Evolutionary conservation across 139 green algal species (phyloP).

Genomic region (Chloropicon primus): DNA sequence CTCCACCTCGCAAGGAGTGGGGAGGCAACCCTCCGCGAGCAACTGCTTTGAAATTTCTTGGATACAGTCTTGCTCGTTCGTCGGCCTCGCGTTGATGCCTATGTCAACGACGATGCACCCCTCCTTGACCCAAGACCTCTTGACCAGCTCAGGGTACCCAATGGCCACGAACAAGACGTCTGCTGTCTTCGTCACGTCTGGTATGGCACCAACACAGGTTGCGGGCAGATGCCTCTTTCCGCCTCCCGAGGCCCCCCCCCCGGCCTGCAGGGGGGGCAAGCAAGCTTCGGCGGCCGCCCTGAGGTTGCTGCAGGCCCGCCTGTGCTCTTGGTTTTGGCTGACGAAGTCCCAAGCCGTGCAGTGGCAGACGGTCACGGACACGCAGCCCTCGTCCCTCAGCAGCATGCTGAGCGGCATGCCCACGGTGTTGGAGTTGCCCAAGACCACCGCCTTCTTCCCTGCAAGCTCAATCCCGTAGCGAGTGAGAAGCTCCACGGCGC

Average conservation of each 20-base stretch:
- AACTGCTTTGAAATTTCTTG: neutral
- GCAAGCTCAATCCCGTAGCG: neutral
- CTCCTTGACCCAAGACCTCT: slow-evolving; percentile 43
- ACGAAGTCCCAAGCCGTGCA: neutral
- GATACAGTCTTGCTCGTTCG: neutral
- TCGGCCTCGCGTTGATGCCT: slow-evolving; percentile 40
- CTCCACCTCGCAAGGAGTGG: neutral
- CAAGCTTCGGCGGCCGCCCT: neutral
- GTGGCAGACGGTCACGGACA: neutral
- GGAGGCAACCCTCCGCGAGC: neutral
- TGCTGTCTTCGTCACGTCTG: slow-evolving; percentile 8
- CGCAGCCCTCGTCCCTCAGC: neutral
- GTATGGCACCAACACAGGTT: neutral
- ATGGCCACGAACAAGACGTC: slow-evolving; percentile 70
- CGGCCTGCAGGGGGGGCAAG: neutral
- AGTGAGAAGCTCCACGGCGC: neutral
- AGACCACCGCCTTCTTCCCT: slow-evolving; percentile 2
- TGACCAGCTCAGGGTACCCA: slow-evolving; percentile 26
- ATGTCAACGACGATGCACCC: slow-evolving; percentile 56
- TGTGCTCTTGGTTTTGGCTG: too few species aligned
- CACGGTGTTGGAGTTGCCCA: slow-evolving; percentile 3
- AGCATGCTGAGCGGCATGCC: neutral
- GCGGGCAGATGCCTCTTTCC: neutral
- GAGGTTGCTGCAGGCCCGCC: too few species aligned
- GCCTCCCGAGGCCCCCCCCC: neutral